Percentiles rank a stretch among this genome's conserved stretches.
Evolutionary conservation across 352 stramenopile genomes (phyloP).

Genomic region (Sclerospora graminicola): DNA sequence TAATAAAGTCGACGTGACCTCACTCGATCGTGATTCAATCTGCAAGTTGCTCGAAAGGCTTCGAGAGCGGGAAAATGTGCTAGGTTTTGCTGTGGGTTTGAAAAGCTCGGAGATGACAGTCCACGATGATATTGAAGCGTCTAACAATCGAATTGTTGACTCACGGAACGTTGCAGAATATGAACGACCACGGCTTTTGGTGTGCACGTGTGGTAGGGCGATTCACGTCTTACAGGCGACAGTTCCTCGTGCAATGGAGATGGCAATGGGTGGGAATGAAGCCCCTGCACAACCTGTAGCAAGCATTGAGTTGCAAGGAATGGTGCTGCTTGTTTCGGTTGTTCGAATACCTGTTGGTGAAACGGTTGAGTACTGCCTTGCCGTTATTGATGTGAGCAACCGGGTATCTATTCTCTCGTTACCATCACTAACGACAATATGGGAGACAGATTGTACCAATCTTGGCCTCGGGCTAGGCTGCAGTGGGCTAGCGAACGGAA

Average conservation of each 20-base stretch:
- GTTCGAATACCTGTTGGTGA: constrained; percentile 47
- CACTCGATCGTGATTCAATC: constrained; percentile 23
- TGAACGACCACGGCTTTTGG: constrained; percentile 35
- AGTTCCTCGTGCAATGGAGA: constrained; percentile 46
- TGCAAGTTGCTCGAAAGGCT: constrained; percentile 45
- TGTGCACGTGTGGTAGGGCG: constrained; percentile 46
- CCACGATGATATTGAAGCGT: constrained; percentile 4
- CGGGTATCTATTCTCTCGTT: constrained; percentile 54
- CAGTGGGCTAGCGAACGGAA: constrained; percentile 31
- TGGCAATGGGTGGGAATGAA: constrained; percentile 41
- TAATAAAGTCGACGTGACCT: constrained; percentile 43
- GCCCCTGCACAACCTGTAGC: constrained; percentile 35
- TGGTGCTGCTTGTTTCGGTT: constrained; percentile 35
- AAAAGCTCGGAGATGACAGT: constrained; percentile 1
- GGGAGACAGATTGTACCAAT: constrained; percentile 28
- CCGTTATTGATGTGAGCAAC: constrained; percentile 57
- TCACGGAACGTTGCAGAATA: constrained; percentile 19
- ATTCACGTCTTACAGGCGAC: constrained; percentile 42
- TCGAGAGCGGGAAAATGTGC: constrained; percentile 34
- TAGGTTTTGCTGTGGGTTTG: constrained; percentile 41
- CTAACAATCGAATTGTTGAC: constrained; percentile 2
- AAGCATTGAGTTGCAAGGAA: constrained; percentile 34
- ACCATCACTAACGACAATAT: constrained; percentile 42
- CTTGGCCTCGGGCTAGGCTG: constrained; percentile 19
- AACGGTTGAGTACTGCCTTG: constrained; percentile 49